Evolutionary conservation across 2,329 filamentous ascomycete species (phyloP).

Genomic region (Hypomyces perniciosus): DNA sequence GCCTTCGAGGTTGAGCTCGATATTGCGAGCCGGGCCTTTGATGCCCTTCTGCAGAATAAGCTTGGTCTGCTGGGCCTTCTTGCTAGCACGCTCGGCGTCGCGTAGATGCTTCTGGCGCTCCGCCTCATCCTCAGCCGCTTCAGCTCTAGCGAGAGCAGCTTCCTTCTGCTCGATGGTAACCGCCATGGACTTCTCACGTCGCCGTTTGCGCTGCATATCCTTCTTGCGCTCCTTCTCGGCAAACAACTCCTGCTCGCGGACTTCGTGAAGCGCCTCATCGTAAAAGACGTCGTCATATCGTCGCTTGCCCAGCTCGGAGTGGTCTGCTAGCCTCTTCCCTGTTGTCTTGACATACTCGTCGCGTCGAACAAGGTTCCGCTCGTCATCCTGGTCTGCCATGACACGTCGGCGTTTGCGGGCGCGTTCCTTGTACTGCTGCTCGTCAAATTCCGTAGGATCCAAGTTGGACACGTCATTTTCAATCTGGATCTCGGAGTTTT

Average conservation of each 20-base stretch:
- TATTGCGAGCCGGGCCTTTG: constrained; percentile 64
- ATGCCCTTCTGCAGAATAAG: constrained; percentile 80
- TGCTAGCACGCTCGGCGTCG: constrained; percentile 83
- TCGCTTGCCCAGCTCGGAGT: constrained; percentile 65
- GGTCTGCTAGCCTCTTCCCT: constrained; percentile 58
- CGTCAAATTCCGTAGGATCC: constrained; percentile 38
- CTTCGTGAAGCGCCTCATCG: constrained; percentile 74
- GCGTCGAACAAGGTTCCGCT: constrained; percentile 58
- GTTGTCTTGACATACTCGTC: constrained; percentile 53
- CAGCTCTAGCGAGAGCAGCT: constrained; percentile 69
- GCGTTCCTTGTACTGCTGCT: constrained; percentile 47
- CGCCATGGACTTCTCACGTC: constrained; percentile 92
- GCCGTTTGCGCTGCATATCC: constrained; percentile 96
- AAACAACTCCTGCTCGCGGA: constrained; percentile 81
- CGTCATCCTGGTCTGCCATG: constrained; percentile 55
- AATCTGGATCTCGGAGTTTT: constrained; percentile 34
- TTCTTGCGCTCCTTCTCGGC: constrained; percentile 99
- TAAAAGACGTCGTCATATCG: constrained; percentile 74
- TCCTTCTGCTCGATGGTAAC: constrained; percentile 89
- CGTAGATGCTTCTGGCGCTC: constrained; percentile 75
- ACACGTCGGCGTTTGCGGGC: constrained; percentile 63
- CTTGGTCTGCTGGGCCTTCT: constrained; percentile 88
- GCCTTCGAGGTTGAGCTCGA: constrained; percentile 77
- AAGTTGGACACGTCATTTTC: constrained; percentile 42
- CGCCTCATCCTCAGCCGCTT: constrained; percentile 71